Percentiles rank a stretch among this genome's conserved stretches.
Conservation (phyloP, 1,139 yeast species). For the Suhomyces panamericanus region DNA sequence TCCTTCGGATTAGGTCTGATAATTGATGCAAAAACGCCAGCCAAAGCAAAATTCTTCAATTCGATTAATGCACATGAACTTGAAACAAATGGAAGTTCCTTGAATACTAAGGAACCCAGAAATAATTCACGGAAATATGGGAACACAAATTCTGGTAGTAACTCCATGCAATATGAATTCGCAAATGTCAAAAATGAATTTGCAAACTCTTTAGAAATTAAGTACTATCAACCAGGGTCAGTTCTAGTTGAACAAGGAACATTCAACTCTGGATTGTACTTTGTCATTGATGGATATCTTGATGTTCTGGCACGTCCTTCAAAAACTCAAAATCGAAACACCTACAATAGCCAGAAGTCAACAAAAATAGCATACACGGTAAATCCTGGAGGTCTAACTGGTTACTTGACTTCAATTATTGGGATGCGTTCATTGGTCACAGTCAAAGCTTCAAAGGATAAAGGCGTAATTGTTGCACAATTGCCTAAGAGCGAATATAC, state of each 20-base stretch:
- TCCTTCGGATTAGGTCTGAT: conserved; percentile 20
- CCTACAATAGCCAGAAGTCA: conserved; percentile 23
- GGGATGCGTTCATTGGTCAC: conserved; percentile 80
- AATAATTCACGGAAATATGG: background rate
- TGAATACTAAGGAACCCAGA: background rate
- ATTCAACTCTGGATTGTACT: conserved; percentile 71
- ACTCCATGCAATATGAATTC: conserved; percentile 15
- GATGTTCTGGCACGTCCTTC: conserved; percentile 50
- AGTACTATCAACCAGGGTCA: conserved; percentile 54
- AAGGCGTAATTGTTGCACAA: conserved; percentile 65
- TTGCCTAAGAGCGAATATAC: conserved; percentile 65
- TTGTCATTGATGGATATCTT: conserved; percentile 73
- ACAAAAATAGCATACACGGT: conserved; percentile 55
- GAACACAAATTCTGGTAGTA: background rate
- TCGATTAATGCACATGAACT: conserved; percentile 29
- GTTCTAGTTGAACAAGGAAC: conserved; percentile 64
- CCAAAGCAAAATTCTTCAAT: conserved; percentile 28
- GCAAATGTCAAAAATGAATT: conserved; percentile 63
- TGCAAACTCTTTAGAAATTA: conserved; percentile 59
- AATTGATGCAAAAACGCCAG: conserved; percentile 11
- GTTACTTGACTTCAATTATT: conserved; percentile 77
- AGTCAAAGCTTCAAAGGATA: conserved; percentile 56
- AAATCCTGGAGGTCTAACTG: conserved; percentile 80
- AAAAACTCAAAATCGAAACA: conserved; percentile 15
- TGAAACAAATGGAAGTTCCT: background rate